These are phyloP conservation scores for Glycyrrhiza uralensis DNA, from an alignment of 306 rosid species.

Conservation along the genomic window DNA sequence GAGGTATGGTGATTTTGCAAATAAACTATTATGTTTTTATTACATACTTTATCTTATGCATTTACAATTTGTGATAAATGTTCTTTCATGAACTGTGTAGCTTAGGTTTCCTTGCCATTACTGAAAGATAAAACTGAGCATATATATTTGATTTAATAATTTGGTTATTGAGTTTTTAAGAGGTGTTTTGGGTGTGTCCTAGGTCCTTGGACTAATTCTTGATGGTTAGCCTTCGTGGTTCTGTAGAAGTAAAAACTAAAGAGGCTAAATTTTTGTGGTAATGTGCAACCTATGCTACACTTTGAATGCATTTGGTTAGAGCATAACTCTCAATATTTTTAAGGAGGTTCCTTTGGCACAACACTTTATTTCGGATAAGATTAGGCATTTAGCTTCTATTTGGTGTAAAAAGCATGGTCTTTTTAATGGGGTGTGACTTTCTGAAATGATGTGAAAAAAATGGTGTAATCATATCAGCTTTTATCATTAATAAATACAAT, in stretches of 20 bases:
- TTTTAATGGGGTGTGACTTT: neutral
- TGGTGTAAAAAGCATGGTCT: neutral
- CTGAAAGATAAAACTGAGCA: neutral
- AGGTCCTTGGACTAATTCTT: neutral
- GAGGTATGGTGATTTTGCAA: constrained; percentile 58
- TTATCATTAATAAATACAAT: neutral
- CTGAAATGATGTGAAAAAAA: neutral
- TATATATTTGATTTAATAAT: neutral
- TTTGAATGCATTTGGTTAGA: neutral
- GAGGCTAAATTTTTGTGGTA: neutral
- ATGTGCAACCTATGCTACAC: neutral
- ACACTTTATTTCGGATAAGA: neutral
- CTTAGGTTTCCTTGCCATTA: constrained; percentile 17
- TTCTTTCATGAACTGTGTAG: neutral
- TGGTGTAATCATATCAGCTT: neutral
- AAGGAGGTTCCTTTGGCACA: neutral
- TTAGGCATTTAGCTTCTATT: neutral
- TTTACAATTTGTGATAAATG: neutral
- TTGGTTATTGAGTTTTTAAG: neutral
- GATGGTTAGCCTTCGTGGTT: neutral
- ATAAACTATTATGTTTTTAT: constrained; percentile 12
- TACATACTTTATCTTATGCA: neutral
- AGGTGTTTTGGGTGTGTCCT: neutral
- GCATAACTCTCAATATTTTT: neutral
- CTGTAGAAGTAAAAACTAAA: neutral